Base-by-base conservation (phyloP, 1,284 basidiomycete species). In the Ceratobasidium sp. region DNA sequence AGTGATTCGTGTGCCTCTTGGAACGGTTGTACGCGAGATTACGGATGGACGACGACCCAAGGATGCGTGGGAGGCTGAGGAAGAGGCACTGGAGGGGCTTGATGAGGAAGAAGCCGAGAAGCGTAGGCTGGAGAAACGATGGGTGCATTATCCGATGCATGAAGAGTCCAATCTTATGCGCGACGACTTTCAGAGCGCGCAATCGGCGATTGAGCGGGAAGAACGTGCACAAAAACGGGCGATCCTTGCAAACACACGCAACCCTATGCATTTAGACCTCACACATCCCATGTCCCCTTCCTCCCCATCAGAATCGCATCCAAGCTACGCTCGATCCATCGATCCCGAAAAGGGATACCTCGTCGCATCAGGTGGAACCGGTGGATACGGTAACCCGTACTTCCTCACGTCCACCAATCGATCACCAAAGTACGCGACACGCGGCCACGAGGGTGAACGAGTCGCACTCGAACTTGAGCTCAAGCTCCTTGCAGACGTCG, bases 401-500 rank as follows among this genome's bases (percentile, higher is more conserved):
- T 98, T 97, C 81, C 85, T 92, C 62, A 88, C 91, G 0, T 84
- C 90, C 0, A 84, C 88, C 20, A 92, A 91, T 38, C 91, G 93
- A 1, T 92, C 93, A 0, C 94, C 94, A 1, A 94, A 95, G 83
- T 93, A 93, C 79, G 95, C 94, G 0, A 92, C 92, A 3, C 89
- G 92, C 38, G 97, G 98, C 0, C 88, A 90, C 7, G 89, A 91
- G 3, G 97, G 97, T 7, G 93, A 97, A 81, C 90, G 91, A 9
- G 86, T 97, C 79, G 93, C 93, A 0, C 89, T 99, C 28, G 90
- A 91, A 52, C 88, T 99, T n/a, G 97, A 98, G 84, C 92, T 99
- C 81, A 99, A 99, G 84, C 89, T 97, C 6, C 88, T 97, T 1
- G 96, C 97, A 0, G 97, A 99, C 84, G 90, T 99, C 28, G 98